phyloP scores from a whole-genome alignment of 202 grass and related monocot genomes.

The Digitaria exilis region DNA sequence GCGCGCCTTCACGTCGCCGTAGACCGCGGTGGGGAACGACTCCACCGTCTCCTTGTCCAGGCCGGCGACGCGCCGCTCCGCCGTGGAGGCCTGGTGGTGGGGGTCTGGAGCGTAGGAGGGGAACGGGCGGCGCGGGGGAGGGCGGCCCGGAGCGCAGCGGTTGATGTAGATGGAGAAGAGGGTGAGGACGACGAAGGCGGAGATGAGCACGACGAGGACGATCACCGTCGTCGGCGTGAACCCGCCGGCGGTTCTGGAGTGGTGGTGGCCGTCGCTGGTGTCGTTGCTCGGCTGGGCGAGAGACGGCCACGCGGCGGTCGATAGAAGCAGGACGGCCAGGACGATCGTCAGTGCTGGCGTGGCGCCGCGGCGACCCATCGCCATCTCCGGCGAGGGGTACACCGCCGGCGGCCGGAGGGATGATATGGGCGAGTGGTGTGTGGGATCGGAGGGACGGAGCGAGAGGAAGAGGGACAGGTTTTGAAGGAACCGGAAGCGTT shows the following conservation, averaged over 20 bases:
- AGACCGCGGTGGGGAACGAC: slow-evolving; percentile 52
- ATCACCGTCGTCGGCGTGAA: slow-evolving; percentile 56
- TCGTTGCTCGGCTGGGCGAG: slow-evolving; percentile 40
- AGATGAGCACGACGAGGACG: slow-evolving; percentile 52
- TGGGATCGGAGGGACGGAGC: no score
- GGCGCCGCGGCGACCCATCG: background rate
- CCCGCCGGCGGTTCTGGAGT: slow-evolving; percentile 29
- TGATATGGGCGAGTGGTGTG: background rate
- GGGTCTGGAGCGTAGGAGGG: background rate
- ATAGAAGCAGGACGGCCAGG: slow-evolving; percentile 19
- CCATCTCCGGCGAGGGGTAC: slow-evolving; percentile 19
- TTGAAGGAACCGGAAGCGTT: slow-evolving; percentile 23
- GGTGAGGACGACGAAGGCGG: slow-evolving; percentile 53
- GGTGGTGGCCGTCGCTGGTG: background rate
- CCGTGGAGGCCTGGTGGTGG: no score
- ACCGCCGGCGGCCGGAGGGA: background rate
- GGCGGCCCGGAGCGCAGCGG: slow-evolving; percentile 31
- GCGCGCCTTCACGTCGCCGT: slow-evolving; percentile 48
- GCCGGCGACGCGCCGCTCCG: slow-evolving; percentile 5
- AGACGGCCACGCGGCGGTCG: background rate
- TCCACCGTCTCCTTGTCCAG: slow-evolving; percentile 49
- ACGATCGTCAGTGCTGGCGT: background rate
- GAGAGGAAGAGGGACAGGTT: background rate
- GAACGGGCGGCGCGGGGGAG: background rate
- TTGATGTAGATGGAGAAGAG: slow-evolving; percentile 72